Evolutionary conservation across 148 eudicot species (phyloP).

Genomic region (Polygonum aviculare): DNA sequence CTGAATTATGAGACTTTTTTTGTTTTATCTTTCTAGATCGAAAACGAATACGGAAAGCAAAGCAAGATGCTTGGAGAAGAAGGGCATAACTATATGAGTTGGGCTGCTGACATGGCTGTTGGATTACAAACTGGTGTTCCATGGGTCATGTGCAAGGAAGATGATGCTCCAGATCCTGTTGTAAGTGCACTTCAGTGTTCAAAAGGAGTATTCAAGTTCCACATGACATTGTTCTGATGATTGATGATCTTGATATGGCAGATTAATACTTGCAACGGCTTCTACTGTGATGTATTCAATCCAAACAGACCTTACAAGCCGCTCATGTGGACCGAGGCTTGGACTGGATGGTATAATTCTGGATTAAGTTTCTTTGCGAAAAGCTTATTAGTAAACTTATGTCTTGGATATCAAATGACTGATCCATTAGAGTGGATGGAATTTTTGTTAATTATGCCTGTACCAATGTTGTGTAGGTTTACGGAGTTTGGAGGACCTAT

Average conservation of each 20-base stretch:
- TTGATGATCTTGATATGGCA: constrained; percentile 18
- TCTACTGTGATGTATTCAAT: constrained; percentile 70
- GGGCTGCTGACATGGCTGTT: constrained; percentile 95
- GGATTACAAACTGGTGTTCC: constrained; percentile 77
- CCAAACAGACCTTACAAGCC: constrained; percentile 84
- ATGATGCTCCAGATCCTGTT: constrained; percentile 86
- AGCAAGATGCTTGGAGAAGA: constrained; percentile 41
- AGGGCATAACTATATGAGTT: constrained; percentile 66
- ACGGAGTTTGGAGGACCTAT: constrained; percentile 78
- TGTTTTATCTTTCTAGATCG: constrained; percentile 38
- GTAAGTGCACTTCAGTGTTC: constrained; percentile 30
- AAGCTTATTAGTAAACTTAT: background rate
- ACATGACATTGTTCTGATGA: background rate
- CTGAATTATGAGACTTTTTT: background rate
- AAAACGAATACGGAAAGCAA: constrained; percentile 73
- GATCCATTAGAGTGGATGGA: background rate
- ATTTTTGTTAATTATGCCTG: background rate
- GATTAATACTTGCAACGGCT: constrained; percentile 94
- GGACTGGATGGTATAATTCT: constrained; percentile 78
- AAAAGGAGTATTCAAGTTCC: background rate
- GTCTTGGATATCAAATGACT: background rate
- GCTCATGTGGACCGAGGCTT: constrained; percentile 85
- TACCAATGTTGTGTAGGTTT: constrained; percentile 38
- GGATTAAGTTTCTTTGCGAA: background rate
- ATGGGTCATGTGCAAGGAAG: constrained; percentile 97